phyloP scores from a whole-genome alignment of 2,329 filamentous ascomycete genomes.

The Xylaria sp. region DNA sequence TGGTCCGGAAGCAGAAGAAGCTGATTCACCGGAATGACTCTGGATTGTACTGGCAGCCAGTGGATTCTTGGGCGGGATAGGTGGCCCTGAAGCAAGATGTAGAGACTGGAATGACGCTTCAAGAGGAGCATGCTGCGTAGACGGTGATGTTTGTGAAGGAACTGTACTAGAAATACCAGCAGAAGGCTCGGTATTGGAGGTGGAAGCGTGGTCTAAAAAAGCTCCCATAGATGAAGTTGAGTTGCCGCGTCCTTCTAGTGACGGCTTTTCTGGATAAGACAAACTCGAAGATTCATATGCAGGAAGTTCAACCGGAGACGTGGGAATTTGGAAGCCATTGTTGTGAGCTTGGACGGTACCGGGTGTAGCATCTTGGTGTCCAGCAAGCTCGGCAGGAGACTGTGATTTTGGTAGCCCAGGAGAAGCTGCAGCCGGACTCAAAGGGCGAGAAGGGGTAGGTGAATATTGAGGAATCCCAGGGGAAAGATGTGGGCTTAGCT shows the following conservation, averaged over 20 bases:
- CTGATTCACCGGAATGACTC: not conserved
- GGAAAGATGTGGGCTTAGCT: slow-evolving; percentile 10
- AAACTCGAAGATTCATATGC: not conserved
- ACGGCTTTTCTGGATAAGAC: not conserved
- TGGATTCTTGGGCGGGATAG: slow-evolving; percentile 14
- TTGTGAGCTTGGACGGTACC: not conserved
- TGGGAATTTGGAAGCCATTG: not conserved
- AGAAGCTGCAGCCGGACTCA: not conserved
- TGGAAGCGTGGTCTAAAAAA: not conserved
- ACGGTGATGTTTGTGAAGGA: not conserved
- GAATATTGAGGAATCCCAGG: slow-evolving; percentile 19
- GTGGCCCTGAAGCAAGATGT: not conserved
- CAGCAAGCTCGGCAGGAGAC: not conserved
- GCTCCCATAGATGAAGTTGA: not conserved
- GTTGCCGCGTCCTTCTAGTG: not conserved
- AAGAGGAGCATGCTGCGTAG: not conserved
- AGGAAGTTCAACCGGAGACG: not conserved
- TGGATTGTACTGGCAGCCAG: not conserved
- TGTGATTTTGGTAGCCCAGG: not conserved
- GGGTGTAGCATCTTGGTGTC: slow-evolving; percentile 2
- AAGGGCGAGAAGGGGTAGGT: slow-evolving; percentile 1
- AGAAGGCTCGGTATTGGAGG: not conserved
- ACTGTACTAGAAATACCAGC: not conserved
- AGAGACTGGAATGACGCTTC: slow-evolving; percentile 14
- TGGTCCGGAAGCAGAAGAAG: not conserved